A percentile compares a stretch with the other conserved stretches of the same genome.
phyloP scores from a whole-genome alignment of 2,329 filamentous ascomycete genomes.

The Exophiala viscosa region DNA sequence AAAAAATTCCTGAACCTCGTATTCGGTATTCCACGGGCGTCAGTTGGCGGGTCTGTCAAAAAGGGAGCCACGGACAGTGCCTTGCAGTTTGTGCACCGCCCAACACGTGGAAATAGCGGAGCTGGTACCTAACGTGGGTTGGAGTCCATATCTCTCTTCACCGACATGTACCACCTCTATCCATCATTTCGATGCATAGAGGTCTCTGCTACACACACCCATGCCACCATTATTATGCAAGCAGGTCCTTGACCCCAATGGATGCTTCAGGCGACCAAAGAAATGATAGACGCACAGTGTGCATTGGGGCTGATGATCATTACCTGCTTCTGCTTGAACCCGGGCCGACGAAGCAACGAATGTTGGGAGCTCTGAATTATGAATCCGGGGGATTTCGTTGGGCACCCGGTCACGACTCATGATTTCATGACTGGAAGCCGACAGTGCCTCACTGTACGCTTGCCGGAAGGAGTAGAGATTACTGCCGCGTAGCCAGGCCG shows the following conservation, averaged over 20 bases:
- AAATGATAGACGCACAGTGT: too few relatives aligned
- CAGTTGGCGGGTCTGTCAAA: slow-evolving; percentile 3
- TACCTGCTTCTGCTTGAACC: neutral
- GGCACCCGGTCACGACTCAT: too few relatives aligned
- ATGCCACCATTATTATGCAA: neutral
- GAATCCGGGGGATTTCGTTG: too few relatives aligned
- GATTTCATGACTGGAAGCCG: too few relatives aligned
- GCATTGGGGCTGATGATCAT: neutral
- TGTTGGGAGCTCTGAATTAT: too few relatives aligned
- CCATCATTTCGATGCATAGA: neutral
- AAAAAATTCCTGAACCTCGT: neutral
- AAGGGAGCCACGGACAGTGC: neutral
- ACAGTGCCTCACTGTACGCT: too few relatives aligned
- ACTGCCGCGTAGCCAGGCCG: too few relatives aligned
- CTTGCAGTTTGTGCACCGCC: slow-evolving; percentile 10
- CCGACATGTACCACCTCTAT: neutral
- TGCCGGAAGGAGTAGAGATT: too few relatives aligned
- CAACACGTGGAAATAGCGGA: slow-evolving; percentile 21
- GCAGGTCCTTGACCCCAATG: neutral
- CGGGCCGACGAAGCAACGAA: neutral
- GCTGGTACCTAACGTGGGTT: neutral
- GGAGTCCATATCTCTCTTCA: too few relatives aligned
- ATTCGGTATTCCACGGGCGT: neutral
- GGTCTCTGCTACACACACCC: neutral
- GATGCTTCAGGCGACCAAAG: too few relatives aligned